Evolutionary conservation across 495 filamentous ascomycete species (phyloP).

Genomic region (Antarctomyces pellizariae): DNA sequence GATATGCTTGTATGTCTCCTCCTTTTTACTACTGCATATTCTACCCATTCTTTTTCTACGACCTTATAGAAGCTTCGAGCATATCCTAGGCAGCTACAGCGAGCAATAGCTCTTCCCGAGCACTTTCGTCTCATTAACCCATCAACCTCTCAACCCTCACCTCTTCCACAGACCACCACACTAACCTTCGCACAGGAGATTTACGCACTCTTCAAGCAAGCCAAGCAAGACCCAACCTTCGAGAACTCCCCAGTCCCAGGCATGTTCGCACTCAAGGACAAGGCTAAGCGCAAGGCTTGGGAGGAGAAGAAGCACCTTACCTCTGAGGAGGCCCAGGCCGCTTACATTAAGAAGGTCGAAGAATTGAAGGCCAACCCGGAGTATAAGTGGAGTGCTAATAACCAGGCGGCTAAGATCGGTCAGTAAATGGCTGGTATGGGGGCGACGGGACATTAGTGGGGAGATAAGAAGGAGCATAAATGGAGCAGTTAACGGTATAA

Average conservation of each 20-base stretch:
- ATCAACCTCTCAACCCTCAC: not conserved
- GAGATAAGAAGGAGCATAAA: not conserved
- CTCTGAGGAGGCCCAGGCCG: conserved; percentile 39
- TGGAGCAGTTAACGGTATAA: not conserved
- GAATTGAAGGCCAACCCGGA: conserved; percentile 43
- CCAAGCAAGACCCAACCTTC: conserved; percentile 20
- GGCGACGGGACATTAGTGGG: not conserved
- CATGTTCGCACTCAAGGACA: conserved; percentile 37
- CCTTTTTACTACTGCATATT: no score
- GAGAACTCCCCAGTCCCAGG: conserved; percentile 20
- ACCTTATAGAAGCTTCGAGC: no score
- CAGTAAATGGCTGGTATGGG: conserved; percentile 4
- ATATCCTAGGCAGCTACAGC: no score
- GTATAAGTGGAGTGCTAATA: conserved; percentile 28
- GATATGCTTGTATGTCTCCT: no score
- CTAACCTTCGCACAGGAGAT: conserved; percentile 22
- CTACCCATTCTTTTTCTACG: no score
- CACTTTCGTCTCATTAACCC: not conserved
- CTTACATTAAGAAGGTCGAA: conserved; percentile 52
- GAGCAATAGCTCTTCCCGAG: not conserved
- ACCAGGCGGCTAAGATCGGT: conserved; percentile 29
- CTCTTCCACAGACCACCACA: no score
- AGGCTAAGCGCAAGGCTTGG: conserved; percentile 62
- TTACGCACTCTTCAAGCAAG: conserved; percentile 37
- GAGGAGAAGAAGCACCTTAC: conserved; percentile 33